These are phyloP conservation scores for Fusarium bactridioides DNA, from an alignment of 2,329 filamentous ascomycete species.

Conservation along the genomic window DNA sequence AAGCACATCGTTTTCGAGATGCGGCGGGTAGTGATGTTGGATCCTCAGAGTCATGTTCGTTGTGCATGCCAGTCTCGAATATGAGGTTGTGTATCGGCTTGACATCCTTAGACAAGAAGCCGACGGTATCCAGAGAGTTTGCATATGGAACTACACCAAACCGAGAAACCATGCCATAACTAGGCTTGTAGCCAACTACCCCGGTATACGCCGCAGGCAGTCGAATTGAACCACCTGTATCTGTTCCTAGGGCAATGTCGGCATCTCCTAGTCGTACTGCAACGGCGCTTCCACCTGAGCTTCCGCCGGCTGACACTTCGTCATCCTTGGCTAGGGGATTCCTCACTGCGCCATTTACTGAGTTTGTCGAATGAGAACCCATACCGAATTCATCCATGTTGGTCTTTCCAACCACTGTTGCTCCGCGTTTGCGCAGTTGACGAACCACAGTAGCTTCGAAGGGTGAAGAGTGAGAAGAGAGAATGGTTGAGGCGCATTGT, in stretches of 20 bases:
- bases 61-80: slow-evolving; percentile 57
- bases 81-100: slow-evolving; percentile 60
- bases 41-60: slow-evolving; percentile 71
- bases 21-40: slow-evolving; percentile 72
- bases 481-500: slow-evolving; percentile 82
- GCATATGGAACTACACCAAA: slow-evolving; percentile 91
- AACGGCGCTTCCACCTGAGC: slow-evolving; percentile 91
- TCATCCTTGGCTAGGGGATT: slow-evolving; percentile 53
- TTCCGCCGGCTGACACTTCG: slow-evolving; percentile 78
- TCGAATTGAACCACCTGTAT: slow-evolving; percentile 89
- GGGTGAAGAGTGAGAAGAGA: slow-evolving; percentile 75
- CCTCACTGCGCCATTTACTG: slow-evolving; percentile 70
- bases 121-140: slow-evolving; percentile 91
- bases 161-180: slow-evolving; percentile 85
- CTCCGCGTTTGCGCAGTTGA: slow-evolving; percentile 70
- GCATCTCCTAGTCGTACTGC: slow-evolving; percentile 72
- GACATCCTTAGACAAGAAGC: slow-evolving; percentile 70
- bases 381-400: slow-evolving; percentile 98
- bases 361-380: slow-evolving; percentile 84
- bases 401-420: slow-evolving; percentile 76
- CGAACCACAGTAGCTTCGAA: slow-evolving; percentile 83
- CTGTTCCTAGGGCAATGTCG: slow-evolving; percentile 81
- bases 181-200: slow-evolving; percentile 87
- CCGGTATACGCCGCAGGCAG: slow-evolving; percentile 89
- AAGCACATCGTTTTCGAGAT: slow-evolving; percentile 61